Evolutionary conservation across 306 rosid species (phyloP), one percentile per base, ranked within the genome.

Genomic region (Sicyos baderoa): DNA sequence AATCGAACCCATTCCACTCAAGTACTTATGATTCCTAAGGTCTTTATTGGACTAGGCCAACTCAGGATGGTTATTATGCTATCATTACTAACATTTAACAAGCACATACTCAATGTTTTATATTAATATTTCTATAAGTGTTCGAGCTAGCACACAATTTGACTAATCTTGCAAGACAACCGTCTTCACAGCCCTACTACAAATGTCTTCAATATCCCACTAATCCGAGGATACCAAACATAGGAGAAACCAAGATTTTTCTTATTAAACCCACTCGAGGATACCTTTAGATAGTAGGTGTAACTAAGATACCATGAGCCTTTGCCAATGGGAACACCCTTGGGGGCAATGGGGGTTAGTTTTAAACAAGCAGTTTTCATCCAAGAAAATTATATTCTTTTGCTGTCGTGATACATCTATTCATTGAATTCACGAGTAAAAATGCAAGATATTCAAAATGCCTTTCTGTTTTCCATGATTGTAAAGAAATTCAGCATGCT

Each of bases 401-500:
- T 27, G 42, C 21, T 29, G 42, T 29, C 4, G 66, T 16, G 45
- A 59, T 54, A 17, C 7, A n/a, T 23, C 13, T 21, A 23, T 13
- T 35, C 32, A 23, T 56, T 22, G 62, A 56, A 57, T 2, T 13
- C 40, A 25, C 15, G 40, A 13, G 18, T 27, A 14, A 27, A 13
- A 35, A 35, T 35, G 42, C 6, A 35, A 35, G 42, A 13, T 15
- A 32, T 15, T 57, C 64, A n/a, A 32, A 60, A 7, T 16, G 44
- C 15, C 13, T 53, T 22, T 17, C 9, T 57, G 63, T 25, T 57
- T 13, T 13, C 10, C 64, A 27, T 58, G 44, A 29, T 0, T 58
- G 63, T 23, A 58, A 8, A 23, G 40, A 59, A 59, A 29, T 29
- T 32, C 66, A 60, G 66, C 47, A 60, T 60, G 48, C 66, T 16